Evolutionary conservation across 2,329 filamentous ascomycete species (phyloP), one percentile per base, ranked within the genome.

Genomic region (Diaporthe nobilis): DNA sequence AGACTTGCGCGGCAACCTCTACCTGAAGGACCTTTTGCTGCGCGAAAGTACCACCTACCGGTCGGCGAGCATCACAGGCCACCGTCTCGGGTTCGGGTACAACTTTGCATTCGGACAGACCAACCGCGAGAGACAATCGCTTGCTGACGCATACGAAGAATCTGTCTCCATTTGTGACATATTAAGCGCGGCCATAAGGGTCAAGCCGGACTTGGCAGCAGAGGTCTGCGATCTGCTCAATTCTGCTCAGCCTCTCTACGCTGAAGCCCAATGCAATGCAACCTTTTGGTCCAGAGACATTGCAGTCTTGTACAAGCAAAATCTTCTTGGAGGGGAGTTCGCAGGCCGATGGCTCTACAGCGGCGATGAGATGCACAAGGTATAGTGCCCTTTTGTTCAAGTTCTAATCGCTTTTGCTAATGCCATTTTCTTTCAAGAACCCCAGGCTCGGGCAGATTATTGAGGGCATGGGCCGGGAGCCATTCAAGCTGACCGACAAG

Each of bases 201-300:
- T 5, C 6, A 68, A 37, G 5, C 31, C 28, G 0, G 63, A 68
- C 7, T 9, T 51, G 28, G 22, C 17, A 9, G 44, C 9, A n/a
- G 7, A 3, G 12, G 28, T 51, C 8, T 22, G 25, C 34, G 44
- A 67, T 17, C 6, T 67, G 1, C 31, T 67, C 12, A 51, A 67
- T 17, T 12, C n/a, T 17, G 2, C 3, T 2, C 17, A 34, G 42
- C 17, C 22, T 39, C 4, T 5, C 2, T 68, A 25, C 7, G 63
- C 44, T 6, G 63, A 68, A 0, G 22, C 2, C 2, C 20, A 8
- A 5, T 51, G 5, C 2, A 8, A 7, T 2, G 20, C 2, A 0
- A 12, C 15, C 2, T 34, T 4, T 37, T 68, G 44, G 25, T 4
- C 7, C 3, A 13, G 10, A 6, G 20, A 51, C 0, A 17, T 12